These are phyloP conservation scores for Termitomyces titanicus DNA, from an alignment of 768 basidiomycete species.

Conservation along the genomic window DNA sequence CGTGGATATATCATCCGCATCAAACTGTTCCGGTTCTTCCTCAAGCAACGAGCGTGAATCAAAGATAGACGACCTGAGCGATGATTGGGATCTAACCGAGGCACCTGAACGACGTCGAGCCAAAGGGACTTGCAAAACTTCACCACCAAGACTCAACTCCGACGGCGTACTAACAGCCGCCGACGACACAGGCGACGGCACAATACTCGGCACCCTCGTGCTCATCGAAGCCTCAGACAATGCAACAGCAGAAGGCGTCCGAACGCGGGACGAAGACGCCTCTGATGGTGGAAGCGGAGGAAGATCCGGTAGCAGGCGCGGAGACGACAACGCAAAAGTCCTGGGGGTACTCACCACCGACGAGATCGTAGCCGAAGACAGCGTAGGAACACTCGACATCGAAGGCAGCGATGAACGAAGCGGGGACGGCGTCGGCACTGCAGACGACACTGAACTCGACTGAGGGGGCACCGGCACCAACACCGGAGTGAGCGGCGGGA, in stretches of 20 bases:
- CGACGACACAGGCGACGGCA: conserved; percentile 1
- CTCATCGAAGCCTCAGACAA: conserved; percentile 34
- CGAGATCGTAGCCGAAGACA: conserved; percentile 4
- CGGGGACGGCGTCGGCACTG: conserved; percentile 30
- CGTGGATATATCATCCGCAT: conserved; percentile 34
- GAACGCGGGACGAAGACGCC: conserved; percentile 5
- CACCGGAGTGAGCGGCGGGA: conserved; percentile 36
- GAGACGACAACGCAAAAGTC: conserved; percentile 2
- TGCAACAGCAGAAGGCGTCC: conserved; percentile 19
- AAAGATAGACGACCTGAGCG: conserved; percentile 36
- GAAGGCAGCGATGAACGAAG: conserved; percentile 9
- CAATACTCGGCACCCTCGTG: background rate
- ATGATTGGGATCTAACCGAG: conserved; percentile 39
- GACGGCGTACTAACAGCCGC: background rate
- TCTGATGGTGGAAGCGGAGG: conserved; percentile 4
- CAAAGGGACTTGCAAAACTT: background rate
- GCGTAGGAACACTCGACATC: conserved; percentile 1
- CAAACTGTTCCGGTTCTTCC: conserved; percentile 20
- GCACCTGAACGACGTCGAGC: conserved; percentile 21
- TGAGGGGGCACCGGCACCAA: conserved; percentile 33
- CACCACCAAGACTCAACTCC: background rate
- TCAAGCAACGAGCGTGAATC: conserved; percentile 30
- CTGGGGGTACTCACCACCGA: conserved; percentile 10
- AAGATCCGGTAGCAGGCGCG: background rate
- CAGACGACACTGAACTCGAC: conserved; percentile 27